Conservation (phyloP, 2,329 filamentous ascomycete genomes). For the Alternaria viburni region DNA sequence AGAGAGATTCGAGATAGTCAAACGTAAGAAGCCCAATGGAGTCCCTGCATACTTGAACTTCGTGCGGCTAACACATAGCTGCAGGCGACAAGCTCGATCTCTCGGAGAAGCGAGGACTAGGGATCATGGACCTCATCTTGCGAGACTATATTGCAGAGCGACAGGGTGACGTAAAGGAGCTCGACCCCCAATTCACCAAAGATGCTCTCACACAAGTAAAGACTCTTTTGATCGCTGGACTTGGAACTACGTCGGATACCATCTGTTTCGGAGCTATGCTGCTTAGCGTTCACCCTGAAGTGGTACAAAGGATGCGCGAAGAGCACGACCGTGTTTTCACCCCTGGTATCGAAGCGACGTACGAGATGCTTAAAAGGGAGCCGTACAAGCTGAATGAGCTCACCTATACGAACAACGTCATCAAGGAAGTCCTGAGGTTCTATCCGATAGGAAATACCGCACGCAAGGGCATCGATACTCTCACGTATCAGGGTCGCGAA, state of each 20-base stretch:
- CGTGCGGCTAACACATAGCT: background rate
- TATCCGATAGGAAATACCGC: conserved; percentile 58
- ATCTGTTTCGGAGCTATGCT: conserved; percentile 41
- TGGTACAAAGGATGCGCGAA: conserved; percentile 42
- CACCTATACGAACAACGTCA: conserved; percentile 59
- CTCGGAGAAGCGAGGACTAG: conserved; percentile 43
- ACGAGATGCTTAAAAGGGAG: conserved; percentile 50
- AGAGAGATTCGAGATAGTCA: conserved; percentile 42
- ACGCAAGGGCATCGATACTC: conserved; percentile 49
- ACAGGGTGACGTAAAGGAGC: conserved; percentile 17
- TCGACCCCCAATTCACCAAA: conserved; percentile 45
- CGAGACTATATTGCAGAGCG: conserved; percentile 34
- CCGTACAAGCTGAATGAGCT: conserved; percentile 58
- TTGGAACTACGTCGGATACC: conserved; percentile 50
- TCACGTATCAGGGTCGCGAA: conserved; percentile 48
- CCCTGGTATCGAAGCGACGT: conserved; percentile 46
- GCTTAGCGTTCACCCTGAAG: conserved; percentile 35
- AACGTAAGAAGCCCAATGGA: too few relatives aligned
- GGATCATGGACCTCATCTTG: conserved; percentile 45
- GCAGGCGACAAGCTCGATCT: conserved; percentile 40
- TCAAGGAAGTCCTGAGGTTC: conserved; percentile 61
- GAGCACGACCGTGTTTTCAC: conserved; percentile 63
- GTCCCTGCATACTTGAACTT: background rate
- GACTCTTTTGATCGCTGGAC: conserved; percentile 52
- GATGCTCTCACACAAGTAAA: conserved; percentile 48